Percentiles rank a stretch among this genome's conserved stretches.
Evolutionary conservation across 305 asterid species (phyloP).

Genomic region (Solanum hybrid): DNA sequence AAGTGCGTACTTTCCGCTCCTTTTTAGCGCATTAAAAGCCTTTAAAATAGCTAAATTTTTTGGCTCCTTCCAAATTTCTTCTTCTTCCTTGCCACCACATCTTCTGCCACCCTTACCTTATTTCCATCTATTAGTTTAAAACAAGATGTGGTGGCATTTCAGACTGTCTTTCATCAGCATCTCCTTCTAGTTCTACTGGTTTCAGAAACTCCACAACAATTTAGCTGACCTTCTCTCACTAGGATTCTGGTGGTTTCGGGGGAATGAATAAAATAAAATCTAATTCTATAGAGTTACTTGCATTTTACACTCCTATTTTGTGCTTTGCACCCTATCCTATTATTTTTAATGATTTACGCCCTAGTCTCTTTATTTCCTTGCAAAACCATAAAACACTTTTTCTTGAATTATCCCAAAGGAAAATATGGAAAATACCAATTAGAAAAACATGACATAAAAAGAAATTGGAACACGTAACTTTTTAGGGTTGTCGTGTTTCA

Average conservation of each 20-base stretch:
- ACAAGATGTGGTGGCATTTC: background rate
- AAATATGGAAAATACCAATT: background rate
- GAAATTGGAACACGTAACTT: background rate
- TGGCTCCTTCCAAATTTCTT: background rate
- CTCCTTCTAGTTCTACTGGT: background rate
- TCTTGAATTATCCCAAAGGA: background rate
- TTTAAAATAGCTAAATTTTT: background rate
- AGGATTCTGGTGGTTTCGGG: background rate
- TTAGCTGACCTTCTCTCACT: background rate
- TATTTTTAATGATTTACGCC: background rate
- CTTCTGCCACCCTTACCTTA: background rate
- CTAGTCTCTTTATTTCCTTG: background rate
- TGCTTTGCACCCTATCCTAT: background rate
- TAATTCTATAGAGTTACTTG: background rate
- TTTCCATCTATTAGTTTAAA: background rate
- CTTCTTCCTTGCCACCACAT: background rate
- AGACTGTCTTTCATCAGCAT: background rate
- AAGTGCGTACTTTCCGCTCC: background rate
- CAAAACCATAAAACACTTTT: background rate
- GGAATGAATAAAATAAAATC: background rate
- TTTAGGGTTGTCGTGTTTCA: background rate
- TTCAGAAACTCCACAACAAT: background rate
- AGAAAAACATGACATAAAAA: background rate
- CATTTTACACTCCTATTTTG: background rate
- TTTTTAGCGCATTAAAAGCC: background rate